These are phyloP conservation scores for Hypoxylon lienhwacheense DNA, from an alignment of 495 filamentous ascomycete species.

Conservation along the genomic window DNA sequence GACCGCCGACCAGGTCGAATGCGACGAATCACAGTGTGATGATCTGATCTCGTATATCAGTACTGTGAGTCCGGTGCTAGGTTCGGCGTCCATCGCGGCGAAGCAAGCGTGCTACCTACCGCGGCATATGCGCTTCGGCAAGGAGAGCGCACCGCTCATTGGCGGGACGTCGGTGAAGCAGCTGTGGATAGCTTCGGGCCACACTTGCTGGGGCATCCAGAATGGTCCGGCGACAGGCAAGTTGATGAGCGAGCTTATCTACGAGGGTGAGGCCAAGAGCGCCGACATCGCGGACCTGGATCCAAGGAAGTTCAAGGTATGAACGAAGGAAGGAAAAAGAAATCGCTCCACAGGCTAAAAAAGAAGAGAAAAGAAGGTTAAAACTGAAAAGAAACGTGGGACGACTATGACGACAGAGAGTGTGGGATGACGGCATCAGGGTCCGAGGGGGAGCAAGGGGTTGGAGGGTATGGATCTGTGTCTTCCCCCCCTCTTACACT, in stretches of 20 bases:
- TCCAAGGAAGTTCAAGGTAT: conserved; percentile 60
- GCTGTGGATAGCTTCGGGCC: conserved; percentile 81
- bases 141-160: conserved; percentile 69
- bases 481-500: not conserved
- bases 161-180: conserved; percentile 75
- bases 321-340: conserved; percentile 6
- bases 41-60: conserved; percentile 83
- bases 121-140: conserved; percentile 61
- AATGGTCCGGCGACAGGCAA: conserved; percentile 92
- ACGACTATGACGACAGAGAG: conserved; percentile 23
- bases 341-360: not conserved
- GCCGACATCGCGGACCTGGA: conserved; percentile 72
- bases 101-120: conserved; percentile 95
- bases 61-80: conserved; percentile 74
- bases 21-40: conserved; percentile 76
- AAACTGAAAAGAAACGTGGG: conserved; percentile 3
- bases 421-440: conserved; percentile 17
- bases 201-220: conserved; percentile 98
- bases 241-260: conserved; percentile 81
- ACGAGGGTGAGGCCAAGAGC: conserved; percentile 76
- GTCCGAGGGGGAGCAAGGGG: conserved; percentile 2
- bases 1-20: conserved; percentile 74
- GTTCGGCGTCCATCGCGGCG: conserved; percentile 73
- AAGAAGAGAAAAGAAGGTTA: not conserved
- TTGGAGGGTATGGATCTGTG: not conserved